These are phyloP conservation scores for Sarocladium brachiariae DNA, from an alignment of 2,329 filamentous ascomycete genomes.

Conservation along the genomic window DNA sequence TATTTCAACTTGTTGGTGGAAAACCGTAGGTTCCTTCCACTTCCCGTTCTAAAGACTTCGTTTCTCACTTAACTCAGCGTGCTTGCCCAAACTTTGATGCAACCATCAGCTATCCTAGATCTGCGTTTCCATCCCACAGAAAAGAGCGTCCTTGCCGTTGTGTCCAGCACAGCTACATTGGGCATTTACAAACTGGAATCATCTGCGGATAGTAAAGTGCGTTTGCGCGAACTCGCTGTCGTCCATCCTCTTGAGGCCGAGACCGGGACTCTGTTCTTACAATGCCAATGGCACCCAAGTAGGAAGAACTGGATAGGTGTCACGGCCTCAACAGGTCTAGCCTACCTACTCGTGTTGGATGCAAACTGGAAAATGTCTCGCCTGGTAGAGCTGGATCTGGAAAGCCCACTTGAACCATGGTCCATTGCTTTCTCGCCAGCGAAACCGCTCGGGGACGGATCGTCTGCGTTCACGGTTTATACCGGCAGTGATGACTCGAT, in stretches of 20 bases:
- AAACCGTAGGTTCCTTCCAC: conserved; percentile 44
- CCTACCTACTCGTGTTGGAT: conserved; percentile 47
- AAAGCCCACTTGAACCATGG: conserved; percentile 65
- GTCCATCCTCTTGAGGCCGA: conserved; percentile 30
- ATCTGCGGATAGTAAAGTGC: conserved; percentile 23
- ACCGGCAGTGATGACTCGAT: conserved; percentile 72
- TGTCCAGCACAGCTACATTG: conserved; percentile 69
- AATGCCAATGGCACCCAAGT: conserved; percentile 65
- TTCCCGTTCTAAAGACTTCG: neutral
- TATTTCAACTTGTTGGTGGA: conserved; percentile 50
- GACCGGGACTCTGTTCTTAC: conserved; percentile 59
- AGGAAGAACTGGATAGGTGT: conserved; percentile 52
- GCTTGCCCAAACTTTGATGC: conserved; percentile 49
- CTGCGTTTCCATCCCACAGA: conserved; percentile 65
- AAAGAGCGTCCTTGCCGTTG: conserved; percentile 58
- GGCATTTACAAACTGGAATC: conserved; percentile 45
- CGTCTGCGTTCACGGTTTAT: conserved; percentile 37
- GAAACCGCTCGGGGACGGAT: conserved; percentile 10
- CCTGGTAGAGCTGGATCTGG: conserved; percentile 32
- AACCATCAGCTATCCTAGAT: conserved; percentile 74
- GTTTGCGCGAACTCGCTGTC: conserved; percentile 24
- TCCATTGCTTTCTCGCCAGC: conserved; percentile 53
- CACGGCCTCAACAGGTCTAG: conserved; percentile 62
- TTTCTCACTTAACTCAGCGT: neutral
- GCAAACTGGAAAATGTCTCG: conserved; percentile 31